Evolutionary conservation across 1,139 yeast genomes (phyloP).

Genomic region (Hyphopichia khmerensis): DNA sequence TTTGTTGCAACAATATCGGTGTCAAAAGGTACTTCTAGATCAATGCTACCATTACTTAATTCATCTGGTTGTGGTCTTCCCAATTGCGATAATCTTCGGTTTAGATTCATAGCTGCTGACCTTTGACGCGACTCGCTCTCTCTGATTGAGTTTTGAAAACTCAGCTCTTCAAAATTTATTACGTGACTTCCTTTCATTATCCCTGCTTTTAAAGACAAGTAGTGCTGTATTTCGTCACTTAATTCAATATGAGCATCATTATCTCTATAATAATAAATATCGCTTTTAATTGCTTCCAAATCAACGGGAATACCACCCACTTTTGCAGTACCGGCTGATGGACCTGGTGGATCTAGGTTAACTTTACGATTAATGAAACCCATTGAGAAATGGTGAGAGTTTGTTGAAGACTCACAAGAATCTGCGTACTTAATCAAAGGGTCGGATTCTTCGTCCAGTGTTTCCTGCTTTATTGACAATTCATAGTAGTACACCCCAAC

Average conservation of each 20-base stretch:
- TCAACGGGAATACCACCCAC: not conserved
- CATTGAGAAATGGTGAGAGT: constrained; percentile 32
- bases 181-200: constrained; percentile 44
- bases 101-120: constrained; percentile 34
- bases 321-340: constrained; percentile 8
- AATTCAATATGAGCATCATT: constrained; percentile 8
- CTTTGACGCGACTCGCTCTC: constrained; percentile 30
- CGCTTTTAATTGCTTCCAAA: constrained; percentile 29
- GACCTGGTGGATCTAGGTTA: constrained; percentile 14
- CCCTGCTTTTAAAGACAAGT: constrained; percentile 34
- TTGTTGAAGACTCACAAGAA: constrained; percentile 31
- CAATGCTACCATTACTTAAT: constrained; percentile 32
- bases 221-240: constrained; percentile 19
- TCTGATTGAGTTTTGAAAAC: constrained; percentile 40
- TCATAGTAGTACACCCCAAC: constrained; percentile 40
- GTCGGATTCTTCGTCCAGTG: constrained; percentile 26
- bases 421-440: constrained; percentile 38
- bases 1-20: constrained; percentile 15
- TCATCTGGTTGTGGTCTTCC: constrained; percentile 28
- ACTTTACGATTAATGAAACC: constrained; percentile 37
- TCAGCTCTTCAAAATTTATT: constrained; percentile 41
- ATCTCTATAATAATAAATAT: constrained; percentile 21
- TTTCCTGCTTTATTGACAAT: constrained; percentile 32
- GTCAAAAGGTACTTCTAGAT: constrained; percentile 38
- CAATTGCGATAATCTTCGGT: constrained; percentile 36